Evolutionary conservation across 805 yeast genomes (phyloP), one percentile per base, ranked within the genome.

Genomic region (Barnettozyma botsteinii): DNA sequence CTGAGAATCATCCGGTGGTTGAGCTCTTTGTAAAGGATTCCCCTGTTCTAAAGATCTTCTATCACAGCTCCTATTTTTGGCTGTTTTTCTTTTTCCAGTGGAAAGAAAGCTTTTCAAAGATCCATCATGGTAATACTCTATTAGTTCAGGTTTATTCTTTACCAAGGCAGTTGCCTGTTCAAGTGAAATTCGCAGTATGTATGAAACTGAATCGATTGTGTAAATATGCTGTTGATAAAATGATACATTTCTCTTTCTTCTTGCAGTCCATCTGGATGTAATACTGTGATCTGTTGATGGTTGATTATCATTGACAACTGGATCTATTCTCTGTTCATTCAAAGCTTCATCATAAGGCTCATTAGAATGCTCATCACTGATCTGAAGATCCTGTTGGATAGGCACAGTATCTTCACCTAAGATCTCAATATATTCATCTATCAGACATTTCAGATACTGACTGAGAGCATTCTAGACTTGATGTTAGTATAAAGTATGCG

Each of bases 71-170:
- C 18, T 34, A 10, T 15, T 15, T 5, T 20, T 25, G 7, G 15
- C 14, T 14, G 37, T 4, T 4, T 29, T 19, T 24, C 11, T 47
- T 39, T 15, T 26, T 8, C 37, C 38, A 12, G 24, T 23, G 18
- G 31, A 31, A 30, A 47, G 38, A 37, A 40, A 45, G 14, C 29
- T 48, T 38, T 33, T 38, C 23, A 51, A 45, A 31, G 46, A 50
- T 31, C 51, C 56, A 46, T 45, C 48, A 51, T 45, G 65, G 48
- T 46, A 60, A 56, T 45, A 55, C 18, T 46, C 56, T 40, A 47
- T 51, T 38, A 50, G 45, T n/a, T 43, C 46, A 8, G 51, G 54
- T 10, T 48, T 51, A 5, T 37, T 31, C n/a, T 44, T 42, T 18
- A 55, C 57, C 20, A 53, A 22, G 9, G 43, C 48, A 7, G 51